phyloP scores from a whole-genome alignment of 2,329 filamentous ascomycete genomes.

The Ophiocordyceps robertsii region DNA sequence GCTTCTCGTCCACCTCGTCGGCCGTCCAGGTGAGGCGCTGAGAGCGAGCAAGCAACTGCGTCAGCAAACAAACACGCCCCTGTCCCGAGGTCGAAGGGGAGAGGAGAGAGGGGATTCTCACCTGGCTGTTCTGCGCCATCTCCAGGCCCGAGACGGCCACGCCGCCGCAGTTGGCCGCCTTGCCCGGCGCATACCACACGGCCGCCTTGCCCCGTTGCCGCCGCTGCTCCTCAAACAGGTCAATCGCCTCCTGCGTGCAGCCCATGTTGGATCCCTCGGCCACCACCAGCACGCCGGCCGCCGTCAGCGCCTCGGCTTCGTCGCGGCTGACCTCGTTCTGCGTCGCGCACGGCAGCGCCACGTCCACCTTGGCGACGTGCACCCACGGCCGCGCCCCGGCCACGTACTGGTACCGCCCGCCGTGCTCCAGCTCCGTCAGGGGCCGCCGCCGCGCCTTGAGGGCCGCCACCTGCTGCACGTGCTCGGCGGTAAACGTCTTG shows the following conservation, averaged over 20 bases:
- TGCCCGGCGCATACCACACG: constrained; percentile 94
- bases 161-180: constrained; percentile 95
- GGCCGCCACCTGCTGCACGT: constrained; percentile 64
- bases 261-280: constrained; percentile 99
- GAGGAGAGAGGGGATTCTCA: constrained; percentile 3
- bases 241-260: constrained; percentile 89
- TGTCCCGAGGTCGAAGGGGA: too few species aligned
- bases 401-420: constrained; percentile 69
- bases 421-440: constrained; percentile 56
- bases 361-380: constrained; percentile 78
- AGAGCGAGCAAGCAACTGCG: constrained; percentile 6
- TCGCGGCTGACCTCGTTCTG: constrained; percentile 95
- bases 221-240: constrained; percentile 74
- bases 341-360: constrained; percentile 85
- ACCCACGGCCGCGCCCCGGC: constrained; percentile 81
- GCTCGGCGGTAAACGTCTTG: constrained; percentile 58
- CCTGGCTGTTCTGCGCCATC: constrained; percentile 91
- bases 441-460: constrained; percentile 82
- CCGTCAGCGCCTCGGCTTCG: constrained; percentile 73
- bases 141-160: constrained; percentile 94
- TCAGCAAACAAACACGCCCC: neutral
- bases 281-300: constrained; percentile 66
- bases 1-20: constrained; percentile 82
- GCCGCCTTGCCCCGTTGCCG: constrained; percentile 53
- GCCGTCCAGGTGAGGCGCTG: constrained; percentile 69